Percentiles rank a stretch among this genome's conserved stretches.
phyloP scores from a whole-genome alignment of 768 basidiomycete genomes.

The Coprinopsis strossmayeri region DNA sequence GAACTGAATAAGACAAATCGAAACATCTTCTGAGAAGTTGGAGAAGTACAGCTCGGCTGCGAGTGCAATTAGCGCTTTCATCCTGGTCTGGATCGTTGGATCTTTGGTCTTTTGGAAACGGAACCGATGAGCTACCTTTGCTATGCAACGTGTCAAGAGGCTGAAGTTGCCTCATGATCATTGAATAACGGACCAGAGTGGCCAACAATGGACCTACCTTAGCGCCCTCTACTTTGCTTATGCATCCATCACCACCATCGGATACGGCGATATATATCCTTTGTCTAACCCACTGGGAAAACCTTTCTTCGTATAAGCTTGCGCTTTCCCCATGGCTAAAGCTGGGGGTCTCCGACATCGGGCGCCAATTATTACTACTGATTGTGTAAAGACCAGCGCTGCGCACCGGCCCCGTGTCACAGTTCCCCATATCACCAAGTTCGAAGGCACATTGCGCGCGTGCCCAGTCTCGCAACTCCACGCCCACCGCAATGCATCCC shows the following conservation, averaged over 20 bases:
- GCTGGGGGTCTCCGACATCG: no score
- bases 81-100: conserved; percentile 30
- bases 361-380: no score
- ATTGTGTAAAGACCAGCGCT: no score
- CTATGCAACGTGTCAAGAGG: no score
- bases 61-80: conserved; percentile 22
- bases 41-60: conserved; percentile 21
- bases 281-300: conserved; percentile 27
- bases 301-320: conserved; percentile 39
- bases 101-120: conserved; percentile 31
- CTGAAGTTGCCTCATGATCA: no score
- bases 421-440: no score
- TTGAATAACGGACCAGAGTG: conserved; percentile 14
- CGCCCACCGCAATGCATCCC: no score
- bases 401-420: no score
- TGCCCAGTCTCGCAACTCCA: no score
- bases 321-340: no score
- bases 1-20: conserved; percentile 32
- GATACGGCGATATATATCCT: conserved; percentile 34
- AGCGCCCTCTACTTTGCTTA: conserved; percentile 34
- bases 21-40: conserved; percentile 16
- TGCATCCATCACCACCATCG: conserved; percentile 31
- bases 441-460: no score
- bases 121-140: conserved; percentile 22
- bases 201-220: conserved; percentile 26